Percentiles rank a stretch among this genome's conserved stretches.
phyloP scores from a whole-genome alignment of 2,329 filamentous ascomycete genomes.

The Helminthosporium solani region DNA sequence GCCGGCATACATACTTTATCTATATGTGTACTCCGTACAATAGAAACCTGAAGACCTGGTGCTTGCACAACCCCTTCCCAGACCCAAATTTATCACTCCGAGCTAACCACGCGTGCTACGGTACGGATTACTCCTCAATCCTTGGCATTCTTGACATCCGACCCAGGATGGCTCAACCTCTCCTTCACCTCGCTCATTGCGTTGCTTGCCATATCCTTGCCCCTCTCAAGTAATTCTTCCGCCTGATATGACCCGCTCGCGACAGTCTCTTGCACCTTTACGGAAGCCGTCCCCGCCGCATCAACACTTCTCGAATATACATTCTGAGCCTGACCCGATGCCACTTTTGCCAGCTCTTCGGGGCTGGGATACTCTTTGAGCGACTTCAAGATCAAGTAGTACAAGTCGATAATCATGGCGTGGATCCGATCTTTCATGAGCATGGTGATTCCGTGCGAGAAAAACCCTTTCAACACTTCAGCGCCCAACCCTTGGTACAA shows the following conservation, averaged over 20 bases:
- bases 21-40: background rate
- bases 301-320: conserved; percentile 28
- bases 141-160: conserved; percentile 15
- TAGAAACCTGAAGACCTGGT: conserved; percentile 1
- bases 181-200: conserved; percentile 19
- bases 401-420: conserved; percentile 67
- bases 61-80: background rate
- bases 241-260: conserved; percentile 29
- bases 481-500: conserved; percentile 76
- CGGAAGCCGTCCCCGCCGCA: conserved; percentile 25
- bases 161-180: conserved; percentile 15
- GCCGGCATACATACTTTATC: conserved; percentile 3
- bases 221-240: conserved; percentile 26
- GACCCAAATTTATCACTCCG: no score
- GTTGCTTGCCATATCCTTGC: conserved; percentile 21
- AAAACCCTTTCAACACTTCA: conserved; percentile 79
- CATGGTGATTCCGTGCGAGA: conserved; percentile 86
- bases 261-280: conserved; percentile 27
- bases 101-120: no score
- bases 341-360: conserved; percentile 40
- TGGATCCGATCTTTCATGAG: conserved; percentile 79
- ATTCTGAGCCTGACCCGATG: conserved; percentile 30
- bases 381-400: conserved; percentile 63
- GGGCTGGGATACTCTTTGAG: conserved; percentile 45
- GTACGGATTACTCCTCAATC: conserved; percentile 13